These are phyloP conservation scores for Atractiella rhizophila DNA, from an alignment of 768 basidiomycete genomes.

Conservation along the genomic window DNA sequence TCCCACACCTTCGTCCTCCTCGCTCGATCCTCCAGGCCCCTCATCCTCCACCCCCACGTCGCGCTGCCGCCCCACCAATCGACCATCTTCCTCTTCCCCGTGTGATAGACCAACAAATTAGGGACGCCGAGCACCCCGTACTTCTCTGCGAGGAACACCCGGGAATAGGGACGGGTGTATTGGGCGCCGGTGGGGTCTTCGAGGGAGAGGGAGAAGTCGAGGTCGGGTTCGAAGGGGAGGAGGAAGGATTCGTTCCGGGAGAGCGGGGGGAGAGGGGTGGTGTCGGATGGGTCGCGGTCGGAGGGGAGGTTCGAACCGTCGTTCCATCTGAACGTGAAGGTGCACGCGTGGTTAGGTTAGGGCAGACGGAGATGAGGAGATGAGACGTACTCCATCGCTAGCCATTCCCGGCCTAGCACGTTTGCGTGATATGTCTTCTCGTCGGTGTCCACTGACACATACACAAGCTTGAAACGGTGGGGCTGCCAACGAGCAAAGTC, in stretches of 20 bases:
- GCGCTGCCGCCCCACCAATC: no score
- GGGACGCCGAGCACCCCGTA: conserved; percentile 11
- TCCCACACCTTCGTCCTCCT: no score
- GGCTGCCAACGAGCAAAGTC: conserved; percentile 2
- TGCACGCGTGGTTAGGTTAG: background rate
- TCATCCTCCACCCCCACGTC: no score
- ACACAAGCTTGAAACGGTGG: conserved; percentile 14
- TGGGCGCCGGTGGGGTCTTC: conserved; percentile 1
- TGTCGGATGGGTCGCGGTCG: conserved; percentile 10
- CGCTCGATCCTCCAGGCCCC: no score
- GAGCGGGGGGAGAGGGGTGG: background rate
- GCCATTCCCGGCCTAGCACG: conserved; percentile 3
- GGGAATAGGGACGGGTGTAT: conserved; percentile 14
- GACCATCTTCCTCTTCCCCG: conserved; percentile 1
- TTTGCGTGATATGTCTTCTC: conserved; percentile 1
- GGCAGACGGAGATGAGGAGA: background rate
- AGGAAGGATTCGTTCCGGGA: conserved; percentile 11
- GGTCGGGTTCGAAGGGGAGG: conserved; percentile 12
- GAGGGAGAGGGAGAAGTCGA: no score
- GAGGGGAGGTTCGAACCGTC: conserved; percentile 10
- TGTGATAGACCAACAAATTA: conserved; percentile 11
- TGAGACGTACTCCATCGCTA: conserved; percentile 12
- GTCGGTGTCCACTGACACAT: conserved; percentile 10
- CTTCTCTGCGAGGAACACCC: conserved; percentile 12
- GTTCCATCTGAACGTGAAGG: conserved; percentile 6